A percentile compares a stretch with the other conserved stretches of the same genome.
phyloP scores from a whole-genome alignment of 306 rosid genomes.

The Rosa lucieae region DNA sequence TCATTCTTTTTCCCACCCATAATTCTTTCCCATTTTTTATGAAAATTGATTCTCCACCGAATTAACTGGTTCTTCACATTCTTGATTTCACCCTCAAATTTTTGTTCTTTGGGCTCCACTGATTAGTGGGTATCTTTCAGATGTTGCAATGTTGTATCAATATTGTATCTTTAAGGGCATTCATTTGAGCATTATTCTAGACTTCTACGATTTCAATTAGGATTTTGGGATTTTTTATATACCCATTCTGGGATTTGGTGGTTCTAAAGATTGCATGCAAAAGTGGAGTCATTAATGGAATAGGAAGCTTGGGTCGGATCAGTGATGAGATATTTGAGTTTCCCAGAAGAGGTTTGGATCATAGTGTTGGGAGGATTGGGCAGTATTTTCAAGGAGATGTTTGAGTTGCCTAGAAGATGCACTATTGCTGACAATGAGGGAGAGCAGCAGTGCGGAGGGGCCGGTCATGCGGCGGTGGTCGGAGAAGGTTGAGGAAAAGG shows the following conservation, averaged over 20 bases:
- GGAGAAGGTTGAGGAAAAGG: too few species aligned
- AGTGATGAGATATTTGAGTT: slow-evolving; percentile 28
- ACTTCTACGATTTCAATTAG: slow-evolving; percentile 8
- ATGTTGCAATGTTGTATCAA: slow-evolving; percentile 23
- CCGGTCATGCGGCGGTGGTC: too few species aligned
- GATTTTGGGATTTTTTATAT: slow-evolving; percentile 25
- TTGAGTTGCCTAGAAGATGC: too few species aligned
- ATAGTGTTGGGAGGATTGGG: slow-evolving; percentile 27
- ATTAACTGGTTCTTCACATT: not conserved
- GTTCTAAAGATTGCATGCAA: slow-evolving; percentile 53
- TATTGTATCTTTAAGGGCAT: slow-evolving; percentile 16
- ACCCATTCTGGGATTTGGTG: slow-evolving; percentile 23
- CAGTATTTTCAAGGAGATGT: slow-evolving; percentile 31
- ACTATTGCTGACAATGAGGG: too few species aligned
- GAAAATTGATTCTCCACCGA: not conserved
- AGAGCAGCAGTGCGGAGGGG: too few species aligned
- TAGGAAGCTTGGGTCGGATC: slow-evolving; percentile 26
- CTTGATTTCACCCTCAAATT: slow-evolving; percentile 22
- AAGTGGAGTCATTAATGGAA: slow-evolving; percentile 10
- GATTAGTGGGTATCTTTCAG: slow-evolving; percentile 23
- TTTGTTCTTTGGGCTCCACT: slow-evolving; percentile 30
- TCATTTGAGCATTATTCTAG: slow-evolving; percentile 20
- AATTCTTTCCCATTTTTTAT: slow-evolving; percentile 10
- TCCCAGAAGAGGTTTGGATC: slow-evolving; percentile 20
- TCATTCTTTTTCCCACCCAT: slow-evolving; percentile 22